phyloP scores from a whole-genome alignment of 1,284 basidiomycete species.

The Melampsora medusae region DNA sequence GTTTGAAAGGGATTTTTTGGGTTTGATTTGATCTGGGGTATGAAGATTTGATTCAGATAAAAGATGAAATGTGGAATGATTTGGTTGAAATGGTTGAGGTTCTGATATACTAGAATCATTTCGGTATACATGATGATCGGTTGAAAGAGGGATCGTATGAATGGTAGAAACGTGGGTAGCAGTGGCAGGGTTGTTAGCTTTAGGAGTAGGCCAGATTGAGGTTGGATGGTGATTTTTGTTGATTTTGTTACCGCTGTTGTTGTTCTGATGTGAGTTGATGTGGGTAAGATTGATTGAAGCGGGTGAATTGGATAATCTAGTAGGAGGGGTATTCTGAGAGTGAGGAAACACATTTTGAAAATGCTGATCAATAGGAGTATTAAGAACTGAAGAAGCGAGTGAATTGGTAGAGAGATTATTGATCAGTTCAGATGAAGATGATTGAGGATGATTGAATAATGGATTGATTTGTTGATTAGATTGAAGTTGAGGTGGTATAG shows the following conservation, averaged over 20 bases:
- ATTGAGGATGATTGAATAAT: slow-evolving; percentile 5
- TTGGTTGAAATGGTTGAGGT: no score
- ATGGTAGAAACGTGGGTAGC: no score
- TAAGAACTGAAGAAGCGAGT: slow-evolving; percentile 12
- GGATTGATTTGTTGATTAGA: slow-evolving; percentile 3
- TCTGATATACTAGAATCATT: no score
- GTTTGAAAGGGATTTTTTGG: no score
- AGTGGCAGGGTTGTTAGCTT: no score
- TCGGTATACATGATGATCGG: no score
- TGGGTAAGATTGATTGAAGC: slow-evolving; percentile 14
- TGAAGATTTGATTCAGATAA: no score
- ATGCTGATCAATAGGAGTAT: slow-evolving; percentile 14
- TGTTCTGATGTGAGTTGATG: background rate
- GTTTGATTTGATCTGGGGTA: no score
- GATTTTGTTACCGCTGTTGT: background rate
- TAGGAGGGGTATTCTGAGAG: background rate
- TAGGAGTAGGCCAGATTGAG: no score
- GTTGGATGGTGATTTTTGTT: background rate
- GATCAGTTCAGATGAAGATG: slow-evolving; percentile 2
- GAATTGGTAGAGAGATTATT: slow-evolving; percentile 1
- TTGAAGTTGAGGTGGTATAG: no score
- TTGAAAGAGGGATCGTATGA: no score
- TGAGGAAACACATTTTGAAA: background rate
- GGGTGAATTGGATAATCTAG: slow-evolving; percentile 15
- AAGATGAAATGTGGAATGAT: no score